Conservation (phyloP, 2,329 filamentous ascomycete species). For the Ascochyta lentis region DNA sequence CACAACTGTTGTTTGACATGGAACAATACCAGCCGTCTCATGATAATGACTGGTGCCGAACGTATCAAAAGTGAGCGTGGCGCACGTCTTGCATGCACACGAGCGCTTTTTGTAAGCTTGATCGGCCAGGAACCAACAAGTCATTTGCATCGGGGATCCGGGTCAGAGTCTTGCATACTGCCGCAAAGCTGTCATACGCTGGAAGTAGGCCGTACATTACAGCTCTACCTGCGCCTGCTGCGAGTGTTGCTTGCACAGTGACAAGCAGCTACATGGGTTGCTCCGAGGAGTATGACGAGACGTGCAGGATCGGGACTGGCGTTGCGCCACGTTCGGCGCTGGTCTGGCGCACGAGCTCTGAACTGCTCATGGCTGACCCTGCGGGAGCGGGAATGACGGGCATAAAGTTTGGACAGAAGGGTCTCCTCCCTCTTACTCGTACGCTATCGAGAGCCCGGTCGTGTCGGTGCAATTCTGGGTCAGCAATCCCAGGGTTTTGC, state of each 20-base stretch:
- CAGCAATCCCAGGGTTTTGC: conserved; percentile 8
- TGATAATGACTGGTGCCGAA: conserved; percentile 24
- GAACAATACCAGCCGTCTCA: conserved; percentile 8
- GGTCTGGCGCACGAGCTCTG: conserved; percentile 28
- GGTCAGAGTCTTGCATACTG: conserved; percentile 32
- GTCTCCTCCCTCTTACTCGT: conserved; percentile 32
- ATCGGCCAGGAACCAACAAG: conserved; percentile 35
- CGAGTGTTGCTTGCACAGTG: conserved; percentile 19
- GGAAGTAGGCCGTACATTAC: conserved; percentile 18
- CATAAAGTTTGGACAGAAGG: conserved; percentile 47
- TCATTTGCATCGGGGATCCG: conserved; percentile 39
- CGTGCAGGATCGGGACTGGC: conserved; percentile 29
- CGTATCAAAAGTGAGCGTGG: conserved; percentile 23
- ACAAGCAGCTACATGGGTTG: conserved; percentile 19
- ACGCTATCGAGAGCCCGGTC: conserved; percentile 26
- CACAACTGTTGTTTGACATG: conserved; percentile 1
- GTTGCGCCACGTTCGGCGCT: conserved; percentile 33
- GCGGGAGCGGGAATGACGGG: conserved; percentile 50
- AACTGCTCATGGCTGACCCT: conserved; percentile 32
- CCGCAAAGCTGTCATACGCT: conserved; percentile 21
- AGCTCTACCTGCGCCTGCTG: conserved; percentile 9
- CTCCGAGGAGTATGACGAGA: conserved; percentile 31
- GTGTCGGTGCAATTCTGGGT: not conserved
- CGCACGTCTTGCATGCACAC: conserved; percentile 29
- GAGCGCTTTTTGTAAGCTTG: conserved; percentile 25